Conservation (phyloP, 257 asterid species). For the Solanum tarapatanum region DNA sequence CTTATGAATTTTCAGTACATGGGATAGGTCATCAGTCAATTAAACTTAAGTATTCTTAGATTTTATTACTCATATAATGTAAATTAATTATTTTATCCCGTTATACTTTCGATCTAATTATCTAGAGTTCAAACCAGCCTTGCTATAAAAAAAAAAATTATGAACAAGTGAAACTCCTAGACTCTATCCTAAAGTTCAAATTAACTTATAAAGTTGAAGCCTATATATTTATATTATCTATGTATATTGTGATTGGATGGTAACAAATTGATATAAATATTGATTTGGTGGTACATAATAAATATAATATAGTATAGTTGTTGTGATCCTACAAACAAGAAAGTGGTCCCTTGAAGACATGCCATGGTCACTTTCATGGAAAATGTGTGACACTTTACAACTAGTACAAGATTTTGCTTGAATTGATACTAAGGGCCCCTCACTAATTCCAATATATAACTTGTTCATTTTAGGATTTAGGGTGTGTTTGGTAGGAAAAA, state of each 20-base stretch:
- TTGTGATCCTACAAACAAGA: conserved; percentile 10
- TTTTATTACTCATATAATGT: neutral
- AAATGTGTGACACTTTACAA: conserved; percentile 30
- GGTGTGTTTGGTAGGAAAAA: neutral
- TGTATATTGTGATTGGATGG: neutral
- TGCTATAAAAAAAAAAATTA: neutral
- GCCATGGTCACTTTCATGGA: conserved; percentile 40
- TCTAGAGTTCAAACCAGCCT: neutral
- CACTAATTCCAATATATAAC: neutral
- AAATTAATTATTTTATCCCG: too few relatives aligned
- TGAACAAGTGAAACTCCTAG: neutral
- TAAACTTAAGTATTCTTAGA: conserved; percentile 1
- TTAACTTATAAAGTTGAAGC: neutral
- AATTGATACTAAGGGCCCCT: conserved; percentile 25
- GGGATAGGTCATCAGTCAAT: conserved; percentile 11
- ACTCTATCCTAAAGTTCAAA: neutral
- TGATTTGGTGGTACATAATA: neutral
- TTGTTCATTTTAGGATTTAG: neutral
- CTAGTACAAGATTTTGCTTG: conserved; percentile 32
- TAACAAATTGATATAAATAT: neutral
- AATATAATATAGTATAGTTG: neutral
- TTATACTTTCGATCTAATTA: too few relatives aligned
- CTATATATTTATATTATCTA: neutral
- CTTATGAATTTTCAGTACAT: conserved; percentile 7
- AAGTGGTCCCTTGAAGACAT: conserved; percentile 25